Evolutionary conservation across 306 rosid genomes (phyloP), one percentile per base, ranked within the genome.

Genomic region (Bauhinia variegata): DNA sequence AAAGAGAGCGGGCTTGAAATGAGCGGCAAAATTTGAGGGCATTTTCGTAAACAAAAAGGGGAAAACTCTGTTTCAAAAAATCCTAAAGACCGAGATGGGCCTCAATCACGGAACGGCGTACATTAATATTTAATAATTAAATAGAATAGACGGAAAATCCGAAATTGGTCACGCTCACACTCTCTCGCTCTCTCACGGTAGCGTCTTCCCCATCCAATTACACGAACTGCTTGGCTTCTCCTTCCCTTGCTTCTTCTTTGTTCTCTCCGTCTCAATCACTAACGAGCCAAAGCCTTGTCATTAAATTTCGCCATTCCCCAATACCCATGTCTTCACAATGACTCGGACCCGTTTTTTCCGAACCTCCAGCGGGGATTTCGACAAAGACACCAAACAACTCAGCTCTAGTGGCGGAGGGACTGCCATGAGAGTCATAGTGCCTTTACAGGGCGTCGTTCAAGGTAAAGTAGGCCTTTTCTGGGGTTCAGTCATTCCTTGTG

Each of bases 401-500:
- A 3, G 13, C 39, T 60, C 72, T 41, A 61, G 75, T 17, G 78
- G 75, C 14, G 76, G 73, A 54, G 73, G 85, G 34, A 73, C 83
- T 54, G 87, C 61, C 83, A 91, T 91, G 99, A 88, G 95, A 86
- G 83, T 93, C 38, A 86, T 93, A 19, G 99, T 93, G 19, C 99
- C 99, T 56, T 78, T 93, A 15, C 96, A 90, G 59, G 96, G 91
- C 19, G 86, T 93, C 9, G 99, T 88, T 10, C 97, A 93, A 75
- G 99, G 99, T 33, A 71, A 84, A 37, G 96, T 97, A 2, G 99
- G 98, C 10, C 86, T 93, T 31, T 80, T 93, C 13, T 81, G 76
- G 64, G 99, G 99, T 79, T 90, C 99, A 0, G 83, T 88, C 23
- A 88, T 93, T 50, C 99, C 99, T 8, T 93, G 99, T 55, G 99